A percentile compares a stretch with the other conserved stretches of the same genome.
Evolutionary conservation across 345 rosid species (phyloP).

Genomic region (Euclidium syriacum): DNA sequence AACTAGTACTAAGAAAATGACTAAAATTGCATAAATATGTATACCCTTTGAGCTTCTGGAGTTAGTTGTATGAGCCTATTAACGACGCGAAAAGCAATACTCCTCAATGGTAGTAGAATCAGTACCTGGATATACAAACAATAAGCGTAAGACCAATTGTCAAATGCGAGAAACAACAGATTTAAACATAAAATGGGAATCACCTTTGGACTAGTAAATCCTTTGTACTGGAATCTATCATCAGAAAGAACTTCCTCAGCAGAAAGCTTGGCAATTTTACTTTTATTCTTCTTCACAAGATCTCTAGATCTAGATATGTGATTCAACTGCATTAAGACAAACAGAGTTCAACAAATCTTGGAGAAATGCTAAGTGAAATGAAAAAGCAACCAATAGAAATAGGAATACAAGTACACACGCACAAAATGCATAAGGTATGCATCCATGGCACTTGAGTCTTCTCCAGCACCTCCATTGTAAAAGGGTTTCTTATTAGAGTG

Average conservation of each 20-base stretch:
- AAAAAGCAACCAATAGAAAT: slow-evolving; percentile 1
- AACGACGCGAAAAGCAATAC: slow-evolving; percentile 61
- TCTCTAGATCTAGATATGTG: slow-evolving; percentile 73
- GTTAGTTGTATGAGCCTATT: slow-evolving; percentile 75
- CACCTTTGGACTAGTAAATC: slow-evolving; percentile 98
- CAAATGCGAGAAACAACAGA: slow-evolving; percentile 2
- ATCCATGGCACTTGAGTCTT: slow-evolving; percentile 74
- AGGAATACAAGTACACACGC: slow-evolving; percentile 27
- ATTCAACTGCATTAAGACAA: slow-evolving; percentile 67
- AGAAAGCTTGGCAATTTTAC: slow-evolving; percentile 56
- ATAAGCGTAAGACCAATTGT: slow-evolving; percentile 4
- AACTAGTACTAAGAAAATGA: no score
- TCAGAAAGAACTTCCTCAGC: slow-evolving; percentile 45
- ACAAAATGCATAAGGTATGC: slow-evolving; percentile 90
- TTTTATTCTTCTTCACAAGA: slow-evolving; percentile 70
- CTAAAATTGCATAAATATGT: background rate
- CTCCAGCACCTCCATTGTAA: slow-evolving; percentile 66
- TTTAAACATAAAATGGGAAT: slow-evolving; percentile 1
- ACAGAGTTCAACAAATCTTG: slow-evolving; percentile 20
- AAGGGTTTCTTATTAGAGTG: slow-evolving; percentile 86
- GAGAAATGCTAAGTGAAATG: background rate
- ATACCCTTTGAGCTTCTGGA: slow-evolving; percentile 70
- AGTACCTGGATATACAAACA: slow-evolving; percentile 51
- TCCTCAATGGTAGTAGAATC: slow-evolving; percentile 72
- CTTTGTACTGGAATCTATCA: slow-evolving; percentile 71